phyloP scores from a whole-genome alignment of 2,329 filamentous ascomycete species.

The Chrysoporthe puriensis region DNA sequence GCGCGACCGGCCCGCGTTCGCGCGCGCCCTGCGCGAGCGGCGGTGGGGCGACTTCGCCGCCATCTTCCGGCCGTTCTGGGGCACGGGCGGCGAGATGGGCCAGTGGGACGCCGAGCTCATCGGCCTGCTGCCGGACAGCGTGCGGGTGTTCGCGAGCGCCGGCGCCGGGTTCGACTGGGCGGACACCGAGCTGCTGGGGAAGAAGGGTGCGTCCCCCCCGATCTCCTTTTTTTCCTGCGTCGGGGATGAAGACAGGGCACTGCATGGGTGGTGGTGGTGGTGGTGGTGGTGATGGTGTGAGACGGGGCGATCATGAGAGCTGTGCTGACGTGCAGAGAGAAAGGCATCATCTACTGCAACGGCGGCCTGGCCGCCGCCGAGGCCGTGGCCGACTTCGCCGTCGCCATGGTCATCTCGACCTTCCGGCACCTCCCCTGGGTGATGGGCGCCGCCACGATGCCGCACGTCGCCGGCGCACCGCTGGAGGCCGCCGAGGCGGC shows the following conservation, averaged over 20 bases:
- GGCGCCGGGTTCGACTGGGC: slow-evolving; percentile 71
- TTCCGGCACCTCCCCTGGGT: slow-evolving; percentile 72
- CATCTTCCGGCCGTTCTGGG: slow-evolving; percentile 59
- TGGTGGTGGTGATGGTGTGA: slow-evolving; percentile 9
- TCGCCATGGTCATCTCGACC: slow-evolving; percentile 69
- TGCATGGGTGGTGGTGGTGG: background rate
- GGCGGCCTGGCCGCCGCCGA: slow-evolving; percentile 71
- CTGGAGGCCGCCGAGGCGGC: slow-evolving; percentile 18
- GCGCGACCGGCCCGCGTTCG: slow-evolving; percentile 54
- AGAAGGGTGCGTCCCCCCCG: slow-evolving; percentile 51
- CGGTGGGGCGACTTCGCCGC: slow-evolving; percentile 60
- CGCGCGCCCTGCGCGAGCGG: slow-evolving; percentile 51
- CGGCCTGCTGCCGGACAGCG: slow-evolving; percentile 54
- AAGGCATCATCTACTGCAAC: slow-evolving; percentile 73
- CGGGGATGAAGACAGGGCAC: background rate
- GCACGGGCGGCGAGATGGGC: slow-evolving; percentile 68
- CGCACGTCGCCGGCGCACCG: slow-evolving; percentile 37
- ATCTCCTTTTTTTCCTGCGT: background rate
- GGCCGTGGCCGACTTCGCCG: slow-evolving; percentile 72
- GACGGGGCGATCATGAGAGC: background rate
- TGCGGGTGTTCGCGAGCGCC: slow-evolving; percentile 66
- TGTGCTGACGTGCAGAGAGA: too few relatives aligned
- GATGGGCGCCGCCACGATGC: slow-evolving; percentile 55
- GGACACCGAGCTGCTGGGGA: slow-evolving; percentile 62
- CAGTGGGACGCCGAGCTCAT: slow-evolving; percentile 66